A percentile compares a stretch with the other conserved stretches of the same genome.
phyloP scores from a whole-genome alignment of 1,139 yeast genomes.

The Yamadazyma atmosphaerica region DNA sequence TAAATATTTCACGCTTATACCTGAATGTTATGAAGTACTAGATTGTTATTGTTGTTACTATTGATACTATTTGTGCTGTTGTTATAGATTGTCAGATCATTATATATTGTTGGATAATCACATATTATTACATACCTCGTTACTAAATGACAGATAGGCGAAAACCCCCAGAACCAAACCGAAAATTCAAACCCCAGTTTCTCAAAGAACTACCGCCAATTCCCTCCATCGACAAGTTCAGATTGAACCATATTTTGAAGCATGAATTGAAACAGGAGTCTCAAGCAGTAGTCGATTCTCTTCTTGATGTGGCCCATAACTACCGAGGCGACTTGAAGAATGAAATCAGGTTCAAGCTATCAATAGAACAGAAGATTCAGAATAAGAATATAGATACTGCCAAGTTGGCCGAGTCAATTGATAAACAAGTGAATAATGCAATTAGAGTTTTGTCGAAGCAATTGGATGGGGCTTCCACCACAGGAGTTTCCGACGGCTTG shows the following conservation, averaged over 20 bases:
- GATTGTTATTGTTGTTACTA: too few species aligned
- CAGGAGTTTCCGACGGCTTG: not conserved
- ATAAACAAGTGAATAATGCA: constrained; percentile 19
- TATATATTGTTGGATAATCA: too few species aligned
- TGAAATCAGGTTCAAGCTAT: constrained; percentile 35
- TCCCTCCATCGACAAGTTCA: constrained; percentile 41
- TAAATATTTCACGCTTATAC: too few species aligned
- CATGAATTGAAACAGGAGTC: constrained; percentile 33
- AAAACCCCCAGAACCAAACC: too few species aligned
- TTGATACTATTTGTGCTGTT: too few species aligned
- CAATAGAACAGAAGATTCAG: constrained; percentile 40
- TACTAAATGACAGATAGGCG: too few species aligned
- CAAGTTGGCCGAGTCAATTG: constrained; percentile 25
- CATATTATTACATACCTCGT: too few species aligned
- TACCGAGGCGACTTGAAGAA: constrained; percentile 43
- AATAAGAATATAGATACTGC: constrained; percentile 35
- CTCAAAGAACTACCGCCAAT: constrained; percentile 13
- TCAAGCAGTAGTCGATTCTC: constrained; percentile 31
- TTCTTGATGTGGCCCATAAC: constrained; percentile 33
- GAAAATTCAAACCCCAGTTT: constrained; percentile 1
- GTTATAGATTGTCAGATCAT: too few species aligned
- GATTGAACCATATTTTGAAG: constrained; percentile 35
- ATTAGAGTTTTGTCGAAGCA: constrained; percentile 21
- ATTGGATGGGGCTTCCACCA: constrained; percentile 6
- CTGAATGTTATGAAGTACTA: too few species aligned